Evolutionary conservation across 108 stramenopile genomes (phyloP), one percentile per base, ranked within the genome.

Genomic region (Nannochloropsis oceanica): DNA sequence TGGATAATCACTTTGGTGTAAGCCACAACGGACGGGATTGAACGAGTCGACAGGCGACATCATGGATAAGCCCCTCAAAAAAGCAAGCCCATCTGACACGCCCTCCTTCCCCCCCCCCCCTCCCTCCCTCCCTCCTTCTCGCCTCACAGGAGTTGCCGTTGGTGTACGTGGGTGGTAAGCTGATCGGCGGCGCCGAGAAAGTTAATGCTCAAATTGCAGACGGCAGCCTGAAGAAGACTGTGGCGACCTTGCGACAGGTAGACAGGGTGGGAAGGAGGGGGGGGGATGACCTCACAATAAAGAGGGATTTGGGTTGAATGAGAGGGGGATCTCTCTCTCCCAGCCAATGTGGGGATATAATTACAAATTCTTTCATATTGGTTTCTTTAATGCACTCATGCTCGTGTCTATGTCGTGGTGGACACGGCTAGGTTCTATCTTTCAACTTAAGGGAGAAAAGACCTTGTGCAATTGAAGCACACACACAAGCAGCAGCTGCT

Each of bases 261-360:
- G n/a, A 8, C 2, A 73, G 18, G 59, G 59, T 7, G 59, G 59
- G 0, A n/a, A 8, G 8, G 59, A 18, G n/a, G n/a, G 59, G 8
- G 59, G 59, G n/a, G 59, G 59, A n/a, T 7, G 59, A 73, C 34
- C 34, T 1, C 34, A 34, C 34, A 34, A 34, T 5, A 34, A 34
- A 34, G 34, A 5, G 34, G 34, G 34, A 2, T 18, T 2, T 7
- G 59, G 59, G 59, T 22, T 73, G 59, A 2, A 73, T 12, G 59
- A n/a, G n/a, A n/a, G 59, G 7, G 8, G 59, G 59, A 73, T 2
- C 18, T 73, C 14, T 50, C 11, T 13, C 90, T 91, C 79, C 92
- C 91, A 7, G 92, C 44, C n/a, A n/a, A n/a, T n/a, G n/a, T n/a
- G n/a, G n/a, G n/a, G n/a, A n/a, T n/a, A n/a, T n/a, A n/a, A n/a